Evolutionary conservation across 1,284 basidiomycete genomes (phyloP), one percentile per base, ranked within the genome.

Genomic region (Puccinia triticina): DNA sequence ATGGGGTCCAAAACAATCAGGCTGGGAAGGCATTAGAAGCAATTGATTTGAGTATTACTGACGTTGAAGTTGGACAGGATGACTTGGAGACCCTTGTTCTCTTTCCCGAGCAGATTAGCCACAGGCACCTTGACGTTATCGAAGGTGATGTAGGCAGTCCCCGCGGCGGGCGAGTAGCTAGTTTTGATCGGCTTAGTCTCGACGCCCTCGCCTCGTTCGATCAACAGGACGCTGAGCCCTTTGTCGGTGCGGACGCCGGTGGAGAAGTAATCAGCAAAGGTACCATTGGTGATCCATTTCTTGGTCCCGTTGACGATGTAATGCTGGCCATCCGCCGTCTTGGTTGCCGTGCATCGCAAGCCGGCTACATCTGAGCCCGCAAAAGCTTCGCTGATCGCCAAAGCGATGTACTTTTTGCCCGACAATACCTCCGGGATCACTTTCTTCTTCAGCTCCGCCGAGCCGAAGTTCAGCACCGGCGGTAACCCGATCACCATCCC

Each of bases 271-370:
- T 82, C 80, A 12, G 73, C 72, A 82, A 82, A 82, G 26, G 80
- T 82, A 75, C 93, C 94, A 85, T 95, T 97, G 67, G 95, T 96
- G 85, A 98, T 98, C 95, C 95, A 97, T 91, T 89, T 89, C 88
- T 96, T 96, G 10, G 93, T 94, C 11, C 94, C 94, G 84, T 94
- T 94, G 84, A 96, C 91, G 81, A 93, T 91, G 92, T 93, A 94
- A 85, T 87, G 87, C 84, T 93, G 88, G 53, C 94, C 94, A 85
- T 96, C 94, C 83, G 92, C 91, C 53, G 90, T 92, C 87, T 95
- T 93, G 72, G 89, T 91, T 12, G 96, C 96, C 4, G 91, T 93
- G 11, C 93, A 95, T 86, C 92, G 83, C 29, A 88, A 84, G 37
- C 93, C 92, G 86, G 92, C 90, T 32, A 98, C 94, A 86, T 96